Evolutionary conservation across 2,329 filamentous ascomycete genomes (phyloP).

Genomic region (Cordyceps tenuipes): DNA sequence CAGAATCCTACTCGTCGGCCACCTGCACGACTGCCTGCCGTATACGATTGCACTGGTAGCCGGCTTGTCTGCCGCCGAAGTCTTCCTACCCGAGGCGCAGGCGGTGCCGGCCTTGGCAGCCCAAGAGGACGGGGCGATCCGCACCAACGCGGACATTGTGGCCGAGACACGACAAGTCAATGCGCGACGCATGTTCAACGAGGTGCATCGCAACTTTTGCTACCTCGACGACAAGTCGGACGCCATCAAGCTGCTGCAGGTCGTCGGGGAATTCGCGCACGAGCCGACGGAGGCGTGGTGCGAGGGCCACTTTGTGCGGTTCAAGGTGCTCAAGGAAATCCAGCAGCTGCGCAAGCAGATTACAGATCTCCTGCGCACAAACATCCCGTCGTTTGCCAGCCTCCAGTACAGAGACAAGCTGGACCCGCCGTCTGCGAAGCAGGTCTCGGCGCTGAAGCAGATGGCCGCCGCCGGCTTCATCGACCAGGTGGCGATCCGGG

Average conservation of each 20-base stretch:
- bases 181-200: conserved; percentile 53
- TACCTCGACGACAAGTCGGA: conserved; percentile 77
- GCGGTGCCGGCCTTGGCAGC: conserved; percentile 51
- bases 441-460: conserved; percentile 75
- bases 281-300: conserved; percentile 68
- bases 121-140: conserved; percentile 39
- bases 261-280: conserved; percentile 78
- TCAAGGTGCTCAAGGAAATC: conserved; percentile 81
- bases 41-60: conserved; percentile 86
- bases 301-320: conserved; percentile 72
- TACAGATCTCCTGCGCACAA: conserved; percentile 66
- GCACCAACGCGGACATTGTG: conserved; percentile 59
- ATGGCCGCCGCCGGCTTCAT: conserved; percentile 89
- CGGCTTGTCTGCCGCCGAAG: conserved; percentile 75
- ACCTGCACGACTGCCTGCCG: conserved; percentile 71
- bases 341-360: conserved; percentile 77
- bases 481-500: conserved; percentile 87
- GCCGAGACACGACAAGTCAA: conserved; percentile 63
- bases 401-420: conserved; percentile 48
- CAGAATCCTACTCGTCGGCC: conserved; percentile 82
- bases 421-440: conserved; percentile 52
- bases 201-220: conserved; percentile 70
- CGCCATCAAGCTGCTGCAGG: conserved; percentile 82
- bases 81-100: conserved; percentile 78
- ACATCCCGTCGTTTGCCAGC: conserved; percentile 58